Evolutionary conservation across 2,329 filamentous ascomycete genomes (phyloP).

Genomic region (Achaetomium macrosporum): DNA sequence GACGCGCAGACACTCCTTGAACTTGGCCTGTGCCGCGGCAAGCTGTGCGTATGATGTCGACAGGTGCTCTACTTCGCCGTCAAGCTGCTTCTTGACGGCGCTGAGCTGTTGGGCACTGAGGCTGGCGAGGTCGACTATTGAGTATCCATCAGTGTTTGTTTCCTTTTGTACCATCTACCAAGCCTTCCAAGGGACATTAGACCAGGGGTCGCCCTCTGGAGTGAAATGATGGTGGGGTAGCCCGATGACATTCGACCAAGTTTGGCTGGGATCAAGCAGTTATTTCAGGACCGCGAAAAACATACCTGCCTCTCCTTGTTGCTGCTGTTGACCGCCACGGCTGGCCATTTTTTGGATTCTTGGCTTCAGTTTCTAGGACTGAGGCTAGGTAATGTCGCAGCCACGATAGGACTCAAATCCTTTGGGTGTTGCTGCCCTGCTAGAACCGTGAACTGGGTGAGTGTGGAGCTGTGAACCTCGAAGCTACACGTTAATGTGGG

Average conservation of each 20-base stretch:
- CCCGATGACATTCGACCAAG: no score
- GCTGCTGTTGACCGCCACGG: slow-evolving; percentile 14
- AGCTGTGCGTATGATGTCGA: slow-evolving; percentile 86
- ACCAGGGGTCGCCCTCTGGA: background rate
- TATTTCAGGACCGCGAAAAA: background rate
- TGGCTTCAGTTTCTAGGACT: background rate
- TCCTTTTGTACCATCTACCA: background rate
- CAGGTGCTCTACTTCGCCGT: slow-evolving; percentile 92
- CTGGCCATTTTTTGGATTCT: slow-evolving; percentile 12
- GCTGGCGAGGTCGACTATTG: slow-evolving; percentile 58
- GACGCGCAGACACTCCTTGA: slow-evolving; percentile 79
- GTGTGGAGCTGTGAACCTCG: slow-evolving; percentile 1
- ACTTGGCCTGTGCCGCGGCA: slow-evolving; percentile 83
- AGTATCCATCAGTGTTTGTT: background rate
- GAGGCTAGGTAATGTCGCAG: background rate
- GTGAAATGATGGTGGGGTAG: slow-evolving; percentile 1
- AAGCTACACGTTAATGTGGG: background rate
- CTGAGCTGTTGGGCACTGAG: slow-evolving; percentile 81
- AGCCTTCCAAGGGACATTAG: background rate
- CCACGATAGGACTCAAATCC: background rate
- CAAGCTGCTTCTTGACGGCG: slow-evolving; percentile 91
- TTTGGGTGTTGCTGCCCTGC: slow-evolving; percentile 2
- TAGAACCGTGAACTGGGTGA: background rate
- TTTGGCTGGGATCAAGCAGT: no score
- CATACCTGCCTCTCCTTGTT: slow-evolving; percentile 17